A percentile compares a stretch with the other conserved stretches of the same genome.
phyloP scores from a whole-genome alignment of 345 rosid genomes.

The Acer negundo region DNA sequence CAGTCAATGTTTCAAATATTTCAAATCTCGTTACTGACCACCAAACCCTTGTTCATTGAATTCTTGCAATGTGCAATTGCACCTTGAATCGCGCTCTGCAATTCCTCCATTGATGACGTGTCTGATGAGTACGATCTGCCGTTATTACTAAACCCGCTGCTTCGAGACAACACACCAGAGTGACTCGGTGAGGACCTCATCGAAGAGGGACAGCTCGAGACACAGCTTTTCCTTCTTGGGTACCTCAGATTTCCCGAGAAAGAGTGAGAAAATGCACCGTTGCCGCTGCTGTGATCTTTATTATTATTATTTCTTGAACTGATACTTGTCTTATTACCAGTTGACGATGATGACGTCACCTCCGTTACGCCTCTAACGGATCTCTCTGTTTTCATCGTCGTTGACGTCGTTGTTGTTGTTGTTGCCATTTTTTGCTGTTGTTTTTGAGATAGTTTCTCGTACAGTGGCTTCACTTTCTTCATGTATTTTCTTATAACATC shows the following conservation, averaged over 20 bases:
- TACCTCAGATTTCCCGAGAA: conserved; percentile 88
- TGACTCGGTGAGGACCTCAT: conserved; percentile 91
- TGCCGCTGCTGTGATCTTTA: conserved; percentile 24
- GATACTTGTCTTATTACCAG: neutral
- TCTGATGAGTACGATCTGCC: conserved; percentile 23
- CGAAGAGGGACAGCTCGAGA: conserved; percentile 86
- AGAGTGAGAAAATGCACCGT: conserved; percentile 50
- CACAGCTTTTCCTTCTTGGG: conserved; percentile 62
- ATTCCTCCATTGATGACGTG: conserved; percentile 79
- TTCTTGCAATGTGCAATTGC: conserved; percentile 93
- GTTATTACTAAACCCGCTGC: conserved; percentile 31
- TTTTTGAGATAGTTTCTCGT: conserved; percentile 80
- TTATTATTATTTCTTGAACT: no score
- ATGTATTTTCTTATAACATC: conserved; percentile 80
- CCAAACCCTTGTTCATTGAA: conserved; percentile 56
- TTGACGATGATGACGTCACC: neutral
- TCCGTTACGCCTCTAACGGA: conserved; percentile 27
- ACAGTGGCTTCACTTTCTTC: conserved; percentile 91
- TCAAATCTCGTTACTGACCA: conserved; percentile 50
- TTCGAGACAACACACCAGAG: conserved; percentile 68
- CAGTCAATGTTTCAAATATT: neutral
- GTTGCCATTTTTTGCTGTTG: conserved; percentile 44
- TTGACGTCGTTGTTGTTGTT: neutral
- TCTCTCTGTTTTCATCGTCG: conserved; percentile 29
- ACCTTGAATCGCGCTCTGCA: conserved; percentile 92